Conservation (phyloP, 306 rosid species). For the Sicyos edulis region DNA sequence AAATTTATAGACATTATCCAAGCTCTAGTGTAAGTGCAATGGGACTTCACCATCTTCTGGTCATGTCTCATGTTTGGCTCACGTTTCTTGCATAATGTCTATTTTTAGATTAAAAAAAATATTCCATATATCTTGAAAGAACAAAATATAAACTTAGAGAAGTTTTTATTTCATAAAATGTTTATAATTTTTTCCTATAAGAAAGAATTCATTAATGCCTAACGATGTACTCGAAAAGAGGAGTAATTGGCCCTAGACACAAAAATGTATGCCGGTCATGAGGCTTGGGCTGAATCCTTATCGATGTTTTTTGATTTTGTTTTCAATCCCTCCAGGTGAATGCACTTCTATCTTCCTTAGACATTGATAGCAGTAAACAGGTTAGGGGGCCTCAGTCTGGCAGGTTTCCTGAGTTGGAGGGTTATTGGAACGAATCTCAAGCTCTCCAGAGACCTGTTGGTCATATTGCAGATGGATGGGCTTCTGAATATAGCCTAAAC, state of each 20-base stretch:
- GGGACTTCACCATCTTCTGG: conserved; percentile 8
- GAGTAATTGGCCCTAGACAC: conserved; percentile 9
- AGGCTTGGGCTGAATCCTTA: neutral
- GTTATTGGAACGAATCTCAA: conserved; percentile 94
- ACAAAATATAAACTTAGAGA: neutral
- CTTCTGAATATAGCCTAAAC: conserved; percentile 60
- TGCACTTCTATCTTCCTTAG: conserved; percentile 82
- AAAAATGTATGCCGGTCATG: neutral
- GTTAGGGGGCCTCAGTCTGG: conserved; percentile 56
- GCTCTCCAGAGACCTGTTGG: conserved; percentile 48
- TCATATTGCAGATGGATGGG: conserved; percentile 71
- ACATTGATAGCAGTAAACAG: conserved; percentile 54
- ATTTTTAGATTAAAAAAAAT: neutral
- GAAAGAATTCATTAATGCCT: neutral
- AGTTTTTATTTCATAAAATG: neutral
- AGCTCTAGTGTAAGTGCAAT: conserved; percentile 11
- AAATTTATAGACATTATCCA: conserved; percentile 3
- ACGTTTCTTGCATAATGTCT: neutral
- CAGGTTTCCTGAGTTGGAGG: conserved; percentile 70
- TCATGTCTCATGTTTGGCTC: neutral
- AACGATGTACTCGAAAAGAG: neutral
- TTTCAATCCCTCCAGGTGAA: conserved; percentile 52
- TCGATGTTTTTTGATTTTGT: conserved; percentile 21
- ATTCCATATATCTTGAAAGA: neutral
- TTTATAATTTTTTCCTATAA: neutral